phyloP scores from a whole-genome alignment of 192 early-diverging fungal species.

The Radiomyces spectabilis region DNA sequence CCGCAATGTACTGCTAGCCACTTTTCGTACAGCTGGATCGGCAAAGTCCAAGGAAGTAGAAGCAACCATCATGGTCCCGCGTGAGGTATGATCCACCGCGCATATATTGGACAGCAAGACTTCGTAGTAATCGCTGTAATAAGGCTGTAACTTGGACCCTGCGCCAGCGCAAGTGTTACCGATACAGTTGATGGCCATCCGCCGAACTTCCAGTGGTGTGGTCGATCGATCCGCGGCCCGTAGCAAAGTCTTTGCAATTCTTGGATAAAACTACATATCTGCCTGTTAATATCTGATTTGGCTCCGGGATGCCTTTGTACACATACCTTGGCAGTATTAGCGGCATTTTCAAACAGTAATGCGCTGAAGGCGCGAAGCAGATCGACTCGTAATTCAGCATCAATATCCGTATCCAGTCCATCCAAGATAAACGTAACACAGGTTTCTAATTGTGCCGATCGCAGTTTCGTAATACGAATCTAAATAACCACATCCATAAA shows the following conservation, averaged over 20 bases:
- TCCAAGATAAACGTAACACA: constrained; percentile 14
- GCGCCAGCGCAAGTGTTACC: constrained; percentile 55
- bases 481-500: too few species aligned
- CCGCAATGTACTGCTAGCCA: constrained; percentile 46
- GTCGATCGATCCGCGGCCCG: constrained; percentile 6
- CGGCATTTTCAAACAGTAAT: constrained; percentile 40
- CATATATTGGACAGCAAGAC: constrained; percentile 40
- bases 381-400: constrained; percentile 29
- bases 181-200: constrained; percentile 64
- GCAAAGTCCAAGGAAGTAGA: constrained; percentile 10
- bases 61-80: constrained; percentile 9
- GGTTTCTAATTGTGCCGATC: constrained; percentile 8
- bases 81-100: constrained; percentile 2
- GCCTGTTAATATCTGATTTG: background rate
- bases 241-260: constrained; percentile 21
- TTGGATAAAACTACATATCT: constrained; percentile 14
- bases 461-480: constrained; percentile 12
- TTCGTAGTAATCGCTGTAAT: constrained; percentile 43
- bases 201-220: constrained; percentile 31
- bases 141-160: constrained; percentile 37
- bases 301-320: too few species aligned
- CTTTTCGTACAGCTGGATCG: constrained; percentile 25
- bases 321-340: constrained; percentile 31
- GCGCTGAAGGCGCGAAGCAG: constrained; percentile 44
- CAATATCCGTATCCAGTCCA: constrained; percentile 1